Base-by-base conservation (phyloP, 768 basidiomycete genomes). In the Tylopilus felleus region DNA sequence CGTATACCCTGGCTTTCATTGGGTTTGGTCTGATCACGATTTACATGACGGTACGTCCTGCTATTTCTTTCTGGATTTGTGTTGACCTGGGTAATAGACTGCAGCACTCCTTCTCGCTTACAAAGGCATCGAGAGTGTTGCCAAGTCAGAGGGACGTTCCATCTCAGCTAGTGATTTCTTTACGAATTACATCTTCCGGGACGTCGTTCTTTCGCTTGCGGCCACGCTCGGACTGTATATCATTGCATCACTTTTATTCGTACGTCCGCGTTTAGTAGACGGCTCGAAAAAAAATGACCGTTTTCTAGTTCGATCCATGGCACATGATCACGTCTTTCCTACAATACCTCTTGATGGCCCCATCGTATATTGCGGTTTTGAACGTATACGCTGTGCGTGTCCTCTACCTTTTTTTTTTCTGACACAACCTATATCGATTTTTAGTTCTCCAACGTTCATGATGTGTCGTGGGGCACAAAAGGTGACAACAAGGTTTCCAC, bases 281-380 rank as follows among this genome's bases (percentile, higher is more conserved):
- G 16, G 7, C 7, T 33, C 45, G 7, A 21, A 46, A 21, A n/a
- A 41, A 28, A 56, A 40, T 42, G 33, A 45, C 43, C 10, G 35
- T 28, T n/a, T 14, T 50, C 49, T 65, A 96, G 85, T 85, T 97
- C 61, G 94, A 98, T 61, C 96, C 96, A 2, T 97, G 94, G 93
- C 97, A 99, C 69, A 90, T 99, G 93, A 78, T 99, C 64, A 98
- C 97, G 0, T 92, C 89, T 6, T 95, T 98, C 73, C 25, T 94
- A n/a, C 96, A 94, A 68, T 96, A 95, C 65, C 69, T 90, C 22
- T 79, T 97, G 56, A 84, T 98, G 77, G 90, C 93, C 0, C 96
- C 96, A 3, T 93, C 93, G 0, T 98, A 95, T 63, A 96, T 96
- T 66, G 82, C 87, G 51, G 90, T 98, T 13, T 78, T 98, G 50